Evolutionary conservation across 257 asterid species (phyloP).

Genomic region (Primulina eburnea): DNA sequence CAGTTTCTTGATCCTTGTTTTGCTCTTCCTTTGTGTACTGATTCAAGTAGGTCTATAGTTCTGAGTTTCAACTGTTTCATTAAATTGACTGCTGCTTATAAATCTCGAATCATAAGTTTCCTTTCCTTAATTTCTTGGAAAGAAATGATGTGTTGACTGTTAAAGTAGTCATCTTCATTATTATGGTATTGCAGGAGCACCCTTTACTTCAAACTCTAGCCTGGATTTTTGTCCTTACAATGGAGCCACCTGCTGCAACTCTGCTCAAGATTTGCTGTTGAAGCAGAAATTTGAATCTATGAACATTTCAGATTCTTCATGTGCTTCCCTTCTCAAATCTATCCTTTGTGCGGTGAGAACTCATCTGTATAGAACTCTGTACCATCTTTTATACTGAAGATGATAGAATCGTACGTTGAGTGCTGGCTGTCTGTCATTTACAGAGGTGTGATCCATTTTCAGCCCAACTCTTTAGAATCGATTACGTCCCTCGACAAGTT

Average conservation of each 20-base stretch:
- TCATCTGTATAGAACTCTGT: too few relatives aligned
- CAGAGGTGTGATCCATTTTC: slow-evolving; percentile 93
- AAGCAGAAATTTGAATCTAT: slow-evolving; percentile 49
- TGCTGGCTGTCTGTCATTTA: slow-evolving; percentile 24
- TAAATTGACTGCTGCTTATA: background rate
- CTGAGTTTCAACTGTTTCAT: slow-evolving; percentile 17
- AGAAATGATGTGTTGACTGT: background rate
- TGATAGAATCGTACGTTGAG: slow-evolving; percentile 8
- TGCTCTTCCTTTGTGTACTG: slow-evolving; percentile 62
- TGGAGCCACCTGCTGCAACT: slow-evolving; percentile 70
- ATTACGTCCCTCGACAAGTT: slow-evolving; percentile 45
- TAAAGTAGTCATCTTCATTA: slow-evolving; percentile 8
- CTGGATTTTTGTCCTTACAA: slow-evolving; percentile 64
- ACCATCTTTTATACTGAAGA: slow-evolving; percentile 7
- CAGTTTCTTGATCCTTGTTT: slow-evolving; percentile 46
- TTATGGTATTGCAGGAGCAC: slow-evolving; percentile 50
- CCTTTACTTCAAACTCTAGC: slow-evolving; percentile 41
- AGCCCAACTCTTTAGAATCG: slow-evolving; percentile 55
- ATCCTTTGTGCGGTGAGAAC: slow-evolving; percentile 70
- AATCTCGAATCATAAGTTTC: background rate
- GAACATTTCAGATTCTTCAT: slow-evolving; percentile 64
- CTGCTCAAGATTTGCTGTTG: slow-evolving; percentile 46
- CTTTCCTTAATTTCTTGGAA: too few relatives aligned
- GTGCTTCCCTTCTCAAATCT: slow-evolving; percentile 74
- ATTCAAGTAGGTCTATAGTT: slow-evolving; percentile 52